phyloP scores from a whole-genome alignment of 73 alveolate species.

The Stentor coeruleus region DNA sequence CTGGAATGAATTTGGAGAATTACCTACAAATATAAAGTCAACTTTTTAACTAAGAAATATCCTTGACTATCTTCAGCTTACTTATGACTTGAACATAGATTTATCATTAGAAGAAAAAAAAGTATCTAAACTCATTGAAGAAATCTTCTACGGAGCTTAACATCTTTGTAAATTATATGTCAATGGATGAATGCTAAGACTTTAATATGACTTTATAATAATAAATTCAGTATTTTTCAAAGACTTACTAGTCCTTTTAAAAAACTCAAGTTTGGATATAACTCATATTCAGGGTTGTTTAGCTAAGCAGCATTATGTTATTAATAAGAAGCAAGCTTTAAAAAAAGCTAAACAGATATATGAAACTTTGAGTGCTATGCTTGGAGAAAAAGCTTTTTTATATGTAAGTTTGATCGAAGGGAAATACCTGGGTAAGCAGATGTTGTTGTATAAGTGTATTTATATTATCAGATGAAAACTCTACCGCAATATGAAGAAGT shows the following conservation, averaged over 20 bases:
- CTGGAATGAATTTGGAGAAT: conserved; percentile 13
- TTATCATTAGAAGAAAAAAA: background rate
- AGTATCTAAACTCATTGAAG: background rate
- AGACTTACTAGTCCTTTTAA: background rate
- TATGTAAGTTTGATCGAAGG: conserved; percentile 3
- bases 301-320: background rate
- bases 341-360: background rate
- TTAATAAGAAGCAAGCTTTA: background rate
- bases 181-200: conserved; percentile 10
- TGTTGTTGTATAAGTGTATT: conserved; percentile 4
- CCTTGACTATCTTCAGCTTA: background rate
- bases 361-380: background rate
- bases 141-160: background rate
- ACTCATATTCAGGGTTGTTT: background rate
- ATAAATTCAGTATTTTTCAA: background rate
- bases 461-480: background rate
- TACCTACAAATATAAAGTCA: background rate
- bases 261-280: background rate
- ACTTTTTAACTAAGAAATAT: background rate
- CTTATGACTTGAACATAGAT: background rate
- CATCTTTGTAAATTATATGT: background rate
- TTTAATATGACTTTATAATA: background rate
- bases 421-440: background rate
- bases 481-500: background rate
- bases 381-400: conserved; percentile 20